Percentiles rank a stretch among this genome's conserved stretches.
phyloP scores from a whole-genome alignment of 495 filamentous ascomycete genomes.

The Podospora comata region DNA sequence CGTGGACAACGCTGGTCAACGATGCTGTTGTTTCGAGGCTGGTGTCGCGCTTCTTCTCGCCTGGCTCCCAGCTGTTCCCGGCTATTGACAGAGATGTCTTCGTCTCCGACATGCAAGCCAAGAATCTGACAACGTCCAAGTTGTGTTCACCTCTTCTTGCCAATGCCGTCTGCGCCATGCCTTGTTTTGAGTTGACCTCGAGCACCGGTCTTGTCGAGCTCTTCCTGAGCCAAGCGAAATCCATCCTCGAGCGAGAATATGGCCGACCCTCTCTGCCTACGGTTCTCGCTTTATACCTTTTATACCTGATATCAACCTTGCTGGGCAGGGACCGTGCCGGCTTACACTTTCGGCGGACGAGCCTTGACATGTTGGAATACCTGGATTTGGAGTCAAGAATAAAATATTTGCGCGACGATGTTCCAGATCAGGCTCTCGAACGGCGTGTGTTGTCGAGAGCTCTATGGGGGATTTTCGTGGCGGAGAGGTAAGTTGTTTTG shows the following conservation, averaged over 20 bases:
- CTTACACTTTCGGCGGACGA: neutral
- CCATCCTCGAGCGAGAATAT: neutral
- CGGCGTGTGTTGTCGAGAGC: neutral
- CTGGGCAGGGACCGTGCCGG: constrained; percentile 3
- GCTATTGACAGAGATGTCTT: constrained; percentile 1
- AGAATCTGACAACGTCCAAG: neutral
- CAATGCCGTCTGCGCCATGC: constrained; percentile 5
- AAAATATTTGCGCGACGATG: neutral
- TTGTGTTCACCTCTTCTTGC: constrained; percentile 2
- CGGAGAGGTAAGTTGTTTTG: neutral
- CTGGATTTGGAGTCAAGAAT: neutral
- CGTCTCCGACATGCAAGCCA: neutral
- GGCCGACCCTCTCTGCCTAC: constrained; percentile 5
- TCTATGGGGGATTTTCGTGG: constrained; percentile 5
- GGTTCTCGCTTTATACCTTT: neutral
- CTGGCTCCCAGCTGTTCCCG: neutral
- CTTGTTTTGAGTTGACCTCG: neutral
- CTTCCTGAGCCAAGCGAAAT: constrained; percentile 3
- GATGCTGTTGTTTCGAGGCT: constrained; percentile 6
- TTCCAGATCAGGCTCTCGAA: neutral
- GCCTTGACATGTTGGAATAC: constrained; percentile 3
- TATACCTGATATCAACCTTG: neutral
- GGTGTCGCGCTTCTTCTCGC: constrained; percentile 4
- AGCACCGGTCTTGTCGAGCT: neutral
- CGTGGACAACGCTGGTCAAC: constrained; percentile 3